Conservation (phyloP, 345 rosid species). For the Pelargonium nanum region DNA sequence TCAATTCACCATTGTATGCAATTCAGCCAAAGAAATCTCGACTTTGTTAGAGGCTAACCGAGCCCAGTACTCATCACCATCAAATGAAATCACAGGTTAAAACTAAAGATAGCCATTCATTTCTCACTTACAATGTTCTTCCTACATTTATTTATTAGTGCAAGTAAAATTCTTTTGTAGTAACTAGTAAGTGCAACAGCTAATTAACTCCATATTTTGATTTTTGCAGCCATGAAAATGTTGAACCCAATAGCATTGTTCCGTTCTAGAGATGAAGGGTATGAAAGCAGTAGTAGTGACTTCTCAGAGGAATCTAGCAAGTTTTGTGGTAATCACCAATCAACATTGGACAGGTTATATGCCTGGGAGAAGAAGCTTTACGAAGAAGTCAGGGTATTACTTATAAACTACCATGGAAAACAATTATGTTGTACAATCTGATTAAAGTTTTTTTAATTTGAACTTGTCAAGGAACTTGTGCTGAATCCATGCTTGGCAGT, state of each 20-base stretch:
- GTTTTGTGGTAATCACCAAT: conserved; percentile 65
- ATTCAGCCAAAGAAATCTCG: conserved; percentile 70
- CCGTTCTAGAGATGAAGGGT: conserved; percentile 54
- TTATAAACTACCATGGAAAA: conserved; percentile 1
- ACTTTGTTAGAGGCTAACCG: conserved; percentile 65
- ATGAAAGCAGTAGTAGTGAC: conserved; percentile 46
- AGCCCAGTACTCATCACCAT: conserved; percentile 45
- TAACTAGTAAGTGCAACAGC: no score
- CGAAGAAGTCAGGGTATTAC: conserved; percentile 72
- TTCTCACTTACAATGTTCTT: background rate
- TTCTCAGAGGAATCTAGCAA: conserved; percentile 50
- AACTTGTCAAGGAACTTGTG: background rate
- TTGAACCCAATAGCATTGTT: conserved; percentile 87
- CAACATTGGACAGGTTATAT: conserved; percentile 69
- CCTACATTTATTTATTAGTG: background rate
- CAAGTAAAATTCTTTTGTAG: no score
- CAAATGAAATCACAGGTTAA: conserved; percentile 71
- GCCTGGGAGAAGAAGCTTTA: conserved; percentile 98
- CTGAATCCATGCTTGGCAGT: background rate
- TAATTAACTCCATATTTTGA: no score
- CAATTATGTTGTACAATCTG: no score
- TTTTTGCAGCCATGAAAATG: conserved; percentile 64
- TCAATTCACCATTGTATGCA: conserved; percentile 54
- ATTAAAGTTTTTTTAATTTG: background rate
- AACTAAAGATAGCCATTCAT: background rate